Conservation (phyloP, 1,284 basidiomycete species). For the Cerioporus squamosus region DNA sequence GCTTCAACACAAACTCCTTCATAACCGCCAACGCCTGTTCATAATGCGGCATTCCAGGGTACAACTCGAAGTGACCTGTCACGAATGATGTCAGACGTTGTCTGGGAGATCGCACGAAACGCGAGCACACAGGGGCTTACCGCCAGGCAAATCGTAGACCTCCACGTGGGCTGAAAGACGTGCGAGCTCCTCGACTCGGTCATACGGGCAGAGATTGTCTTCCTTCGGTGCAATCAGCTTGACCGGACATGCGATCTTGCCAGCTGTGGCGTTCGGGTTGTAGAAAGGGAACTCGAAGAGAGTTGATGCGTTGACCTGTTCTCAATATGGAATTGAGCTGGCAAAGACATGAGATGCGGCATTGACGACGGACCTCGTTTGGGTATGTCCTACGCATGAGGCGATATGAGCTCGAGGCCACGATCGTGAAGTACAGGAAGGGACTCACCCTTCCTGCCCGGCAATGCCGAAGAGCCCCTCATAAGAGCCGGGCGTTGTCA, state of each 20-base stretch:
- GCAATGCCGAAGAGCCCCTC: slow-evolving; percentile 11
- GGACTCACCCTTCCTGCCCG: slow-evolving; percentile 2
- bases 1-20: slow-evolving; percentile 20
- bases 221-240: slow-evolving; percentile 10
- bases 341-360: not conserved
- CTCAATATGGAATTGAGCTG: no score
- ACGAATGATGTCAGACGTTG: not conserved
- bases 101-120: not conserved
- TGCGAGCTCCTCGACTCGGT: slow-evolving; percentile 7
- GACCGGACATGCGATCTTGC: slow-evolving; percentile 14
- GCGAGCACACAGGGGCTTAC: not conserved
- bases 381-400: slow-evolving; percentile 2
- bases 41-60: slow-evolving; percentile 8
- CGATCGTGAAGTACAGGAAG: not conserved
- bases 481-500: slow-evolving; percentile 8
- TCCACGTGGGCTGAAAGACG: slow-evolving; percentile 6
- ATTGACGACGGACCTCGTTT: slow-evolving; percentile 8
- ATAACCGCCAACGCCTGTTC: slow-evolving; percentile 15
- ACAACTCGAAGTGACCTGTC: slow-evolving; percentile 21
- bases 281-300: slow-evolving; percentile 20
- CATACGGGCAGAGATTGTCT: slow-evolving; percentile 16
- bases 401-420: not conserved
- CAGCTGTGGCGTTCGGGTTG: slow-evolving; percentile 9
- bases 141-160: slow-evolving; percentile 4
- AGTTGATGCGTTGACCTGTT: slow-evolving; percentile 19